phyloP scores from a whole-genome alignment of 176 grass and related monocot species.

The Thalia dealbata region DNA sequence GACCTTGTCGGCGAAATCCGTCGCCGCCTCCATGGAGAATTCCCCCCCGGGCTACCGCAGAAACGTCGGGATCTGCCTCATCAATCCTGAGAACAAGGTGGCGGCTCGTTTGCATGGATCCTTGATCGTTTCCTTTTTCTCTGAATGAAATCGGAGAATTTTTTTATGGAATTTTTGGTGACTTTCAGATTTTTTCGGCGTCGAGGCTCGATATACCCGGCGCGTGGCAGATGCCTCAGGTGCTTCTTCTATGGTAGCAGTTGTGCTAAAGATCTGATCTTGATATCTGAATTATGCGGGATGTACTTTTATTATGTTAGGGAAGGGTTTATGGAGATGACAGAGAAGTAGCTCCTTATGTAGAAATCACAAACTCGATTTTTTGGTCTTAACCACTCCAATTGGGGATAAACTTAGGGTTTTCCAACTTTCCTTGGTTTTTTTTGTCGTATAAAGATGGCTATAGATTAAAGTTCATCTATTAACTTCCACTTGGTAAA shows the following conservation, averaged over 20 bases:
- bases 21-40: constrained; percentile 52
- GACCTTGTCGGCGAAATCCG: neutral
- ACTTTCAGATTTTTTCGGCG: constrained; percentile 56
- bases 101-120: neutral
- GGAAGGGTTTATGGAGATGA: neutral
- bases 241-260: neutral
- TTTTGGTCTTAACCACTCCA: too few relatives aligned
- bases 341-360: neutral
- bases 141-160: too few relatives aligned
- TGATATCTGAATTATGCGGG: neutral
- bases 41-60: constrained; percentile 63
- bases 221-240: constrained; percentile 97
- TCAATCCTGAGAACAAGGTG: constrained; percentile 67
- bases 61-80: constrained; percentile 93
- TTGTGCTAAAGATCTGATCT: neutral
- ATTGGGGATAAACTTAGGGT: too few relatives aligned
- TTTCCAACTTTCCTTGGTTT: too few relatives aligned
- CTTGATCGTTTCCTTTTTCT: neutral
- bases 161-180: neutral
- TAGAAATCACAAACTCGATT: neutral
- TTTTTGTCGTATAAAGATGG: too few relatives aligned
- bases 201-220: constrained; percentile 75
- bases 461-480: too few relatives aligned
- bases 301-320: neutral
- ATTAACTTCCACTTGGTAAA: too few relatives aligned